These are phyloP conservation scores for Paraphoma chrysanthemicola DNA, from an alignment of 2,329 filamentous ascomycete species.

Conservation along the genomic window DNA sequence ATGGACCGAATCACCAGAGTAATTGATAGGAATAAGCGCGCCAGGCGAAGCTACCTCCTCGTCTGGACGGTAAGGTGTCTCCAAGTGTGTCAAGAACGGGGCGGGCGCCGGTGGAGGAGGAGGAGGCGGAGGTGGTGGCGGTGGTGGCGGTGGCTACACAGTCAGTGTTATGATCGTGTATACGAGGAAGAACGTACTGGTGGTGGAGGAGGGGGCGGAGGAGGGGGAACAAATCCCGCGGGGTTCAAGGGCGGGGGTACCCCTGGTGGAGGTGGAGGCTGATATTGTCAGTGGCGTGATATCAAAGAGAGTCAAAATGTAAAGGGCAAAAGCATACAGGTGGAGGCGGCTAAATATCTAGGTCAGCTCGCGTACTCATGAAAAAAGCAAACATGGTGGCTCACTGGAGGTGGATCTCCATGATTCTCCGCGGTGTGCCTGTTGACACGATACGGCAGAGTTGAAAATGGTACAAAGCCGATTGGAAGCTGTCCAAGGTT, in stretches of 20 bases:
- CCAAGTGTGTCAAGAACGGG: background rate
- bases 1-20: slow-evolving; percentile 21
- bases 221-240: background rate
- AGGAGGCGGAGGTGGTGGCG: slow-evolving; percentile 20
- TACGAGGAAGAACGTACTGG: background rate
- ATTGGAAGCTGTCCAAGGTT: too few species aligned
- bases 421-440: too few species aligned
- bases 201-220: slow-evolving; percentile 8
- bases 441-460: too few species aligned
- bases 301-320: too few species aligned
- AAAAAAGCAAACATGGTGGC: too few species aligned
- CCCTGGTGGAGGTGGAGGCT: background rate
- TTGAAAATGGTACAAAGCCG: too few species aligned
- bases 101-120: slow-evolving; percentile 16
- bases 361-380: too few species aligned
- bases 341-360: background rate
- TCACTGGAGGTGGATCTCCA: too few species aligned
- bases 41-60: slow-evolving; percentile 18
- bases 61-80: slow-evolving; percentile 1
- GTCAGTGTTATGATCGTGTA: background rate
- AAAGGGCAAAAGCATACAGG: background rate
- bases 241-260: background rate
- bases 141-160: slow-evolving; percentile 8
- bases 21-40: slow-evolving; percentile 28
- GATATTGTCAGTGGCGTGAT: too few species aligned